These are phyloP conservation scores for Hypoxylon sp. DNA, from an alignment of 2,329 filamentous ascomycete species.

Conservation along the genomic window DNA sequence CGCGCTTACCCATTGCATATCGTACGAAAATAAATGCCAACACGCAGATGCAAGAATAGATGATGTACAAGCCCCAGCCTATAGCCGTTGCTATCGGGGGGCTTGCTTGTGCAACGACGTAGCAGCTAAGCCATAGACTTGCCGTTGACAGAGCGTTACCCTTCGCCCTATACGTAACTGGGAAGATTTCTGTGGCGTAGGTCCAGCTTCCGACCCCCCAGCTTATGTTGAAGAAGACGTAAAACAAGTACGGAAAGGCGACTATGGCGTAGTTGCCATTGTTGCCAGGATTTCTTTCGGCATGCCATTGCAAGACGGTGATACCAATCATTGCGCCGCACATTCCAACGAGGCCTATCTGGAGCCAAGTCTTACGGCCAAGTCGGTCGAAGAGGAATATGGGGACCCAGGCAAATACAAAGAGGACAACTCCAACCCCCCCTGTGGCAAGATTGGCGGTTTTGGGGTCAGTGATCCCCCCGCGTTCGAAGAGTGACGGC, in stretches of 20 bases:
- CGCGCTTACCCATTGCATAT: conserved; percentile 45
- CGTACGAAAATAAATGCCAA: conserved; percentile 50
- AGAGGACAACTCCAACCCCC: conserved; percentile 48
- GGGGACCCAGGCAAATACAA: conserved; percentile 48
- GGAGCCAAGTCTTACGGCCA: conserved; percentile 49
- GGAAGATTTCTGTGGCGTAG: conserved; percentile 50
- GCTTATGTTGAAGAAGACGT: conserved; percentile 49
- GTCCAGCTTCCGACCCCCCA: conserved; percentile 50
- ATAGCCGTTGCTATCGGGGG: conserved; percentile 48
- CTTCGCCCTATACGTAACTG: conserved; percentile 46
- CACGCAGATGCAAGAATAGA: conserved; percentile 49
- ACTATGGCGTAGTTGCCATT: conserved; percentile 47
- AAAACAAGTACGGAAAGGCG: conserved; percentile 48
- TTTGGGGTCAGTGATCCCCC: conserved; percentile 42
- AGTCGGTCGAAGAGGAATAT: conserved; percentile 50
- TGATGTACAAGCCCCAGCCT: conserved; percentile 50
- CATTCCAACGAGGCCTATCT: conserved; percentile 48
- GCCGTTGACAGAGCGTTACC: conserved; percentile 50
- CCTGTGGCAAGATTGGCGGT: conserved; percentile 48
- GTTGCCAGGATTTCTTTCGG: conserved; percentile 40
- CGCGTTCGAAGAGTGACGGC: conserved; percentile 46
- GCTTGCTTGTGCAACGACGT: conserved; percentile 45
- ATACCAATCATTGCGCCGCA: conserved; percentile 47
- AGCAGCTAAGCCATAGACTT: conserved; percentile 51
- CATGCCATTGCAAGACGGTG: conserved; percentile 47